Base-by-base conservation (phyloP, 257 asterid genomes). In the Mitragyna speciosa region DNA sequence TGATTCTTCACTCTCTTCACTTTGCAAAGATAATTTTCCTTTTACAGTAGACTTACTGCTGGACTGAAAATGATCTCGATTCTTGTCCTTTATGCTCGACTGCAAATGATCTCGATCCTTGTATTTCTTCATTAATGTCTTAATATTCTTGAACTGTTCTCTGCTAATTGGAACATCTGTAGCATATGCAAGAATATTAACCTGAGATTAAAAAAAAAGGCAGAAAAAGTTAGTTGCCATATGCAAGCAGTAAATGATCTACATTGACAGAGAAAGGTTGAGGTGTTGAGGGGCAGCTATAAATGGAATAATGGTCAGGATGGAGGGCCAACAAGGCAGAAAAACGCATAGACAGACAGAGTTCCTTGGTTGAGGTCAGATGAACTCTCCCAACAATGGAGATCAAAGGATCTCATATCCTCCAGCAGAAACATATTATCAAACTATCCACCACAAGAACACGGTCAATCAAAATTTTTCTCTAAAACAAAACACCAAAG, bases 101-200 rank as follows among this genome's bases (percentile, higher is more conserved):
- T 87, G 93, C 81, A 75, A 83, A 80, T 84, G 80, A 76, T 85
- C 87, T 76, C 67, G 88, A 81, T 81, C 76, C 85, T 85, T 88
- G 86, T 77, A 81, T 61, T 82, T 90, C 83, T 88, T 89, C 89
- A 91, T 89, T 79, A 90, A 79, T 48, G 77, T 77, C 84, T 91
- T 95, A 10, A 94, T 84, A 77, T 87, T 89, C 61, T 77, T 84
- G 51, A 92, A 81, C 86, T 96, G 93, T 78, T 92, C 99, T 70
- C 86, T 86, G 75, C 97, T 90, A 73, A 88, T 86, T 72, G 87
- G 90, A 82, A 85, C 88, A 89, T 91, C 93, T 31, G 98, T 89
- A 81, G 97, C 94, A 91, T 87, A 88, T 80, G 95, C 97, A 45
- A 96, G 97, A 80, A 96, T 90, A 86, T 96, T 92, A 78, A 96